Conservation (phyloP, 352 stramenopile species). For the Pythium rishiriense region DNA sequence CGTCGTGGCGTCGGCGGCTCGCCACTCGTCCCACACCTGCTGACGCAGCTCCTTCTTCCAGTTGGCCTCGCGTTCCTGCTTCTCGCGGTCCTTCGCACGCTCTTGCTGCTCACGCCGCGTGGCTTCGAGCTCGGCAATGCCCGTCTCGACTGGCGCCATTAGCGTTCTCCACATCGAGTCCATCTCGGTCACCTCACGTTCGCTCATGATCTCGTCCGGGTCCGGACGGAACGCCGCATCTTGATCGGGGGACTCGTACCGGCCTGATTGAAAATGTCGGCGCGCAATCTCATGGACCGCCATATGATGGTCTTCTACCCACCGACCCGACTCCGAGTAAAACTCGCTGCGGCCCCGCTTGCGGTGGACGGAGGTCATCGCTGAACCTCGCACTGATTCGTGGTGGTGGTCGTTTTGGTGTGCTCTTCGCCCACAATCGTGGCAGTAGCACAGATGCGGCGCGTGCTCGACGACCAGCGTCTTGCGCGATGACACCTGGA, state of each 20-base stretch:
- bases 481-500: slow-evolving; percentile 24
- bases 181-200: slow-evolving; percentile 1
- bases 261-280: slow-evolving; percentile 1
- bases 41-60: slow-evolving; percentile 30
- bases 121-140: slow-evolving; percentile 43
- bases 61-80: slow-evolving; percentile 22
- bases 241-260: neutral
- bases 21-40: slow-evolving; percentile 19
- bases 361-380: slow-evolving; percentile 8
- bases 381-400: neutral
- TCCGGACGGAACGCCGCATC: neutral
- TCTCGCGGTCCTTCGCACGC: slow-evolving; percentile 46
- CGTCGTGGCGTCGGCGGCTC: neutral
- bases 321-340: slow-evolving; percentile 6
- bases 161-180: slow-evolving; percentile 19
- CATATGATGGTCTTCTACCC: slow-evolving; percentile 8
- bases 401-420: neutral
- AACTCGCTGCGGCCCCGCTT: slow-evolving; percentile 19
- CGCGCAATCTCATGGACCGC: slow-evolving; percentile 4
- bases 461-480: slow-evolving; percentile 20
- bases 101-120: slow-evolving; percentile 31
- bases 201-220: neutral
- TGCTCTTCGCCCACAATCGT: neutral
- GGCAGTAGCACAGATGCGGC: slow-evolving; percentile 9
- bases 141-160: slow-evolving; percentile 29